A percentile compares a stretch with the other conserved stretches of the same genome.
Evolutionary conservation across 208 protist genomes (phyloP).

Genomic region (Leishmania arabica): DNA sequence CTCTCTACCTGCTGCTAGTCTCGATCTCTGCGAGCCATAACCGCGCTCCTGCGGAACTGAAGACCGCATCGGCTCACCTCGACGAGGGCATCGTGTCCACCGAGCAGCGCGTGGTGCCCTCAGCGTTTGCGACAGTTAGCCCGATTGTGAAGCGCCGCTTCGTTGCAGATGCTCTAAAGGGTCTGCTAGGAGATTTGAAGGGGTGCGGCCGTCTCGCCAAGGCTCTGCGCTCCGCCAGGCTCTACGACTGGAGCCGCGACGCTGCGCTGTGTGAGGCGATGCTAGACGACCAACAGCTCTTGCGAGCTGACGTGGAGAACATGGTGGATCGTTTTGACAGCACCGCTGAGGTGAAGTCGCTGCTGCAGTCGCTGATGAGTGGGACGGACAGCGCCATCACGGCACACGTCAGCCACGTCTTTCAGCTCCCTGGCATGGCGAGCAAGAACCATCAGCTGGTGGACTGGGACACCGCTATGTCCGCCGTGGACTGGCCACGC

Average conservation of each 20-base stretch:
- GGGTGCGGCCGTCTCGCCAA: slow-evolving; percentile 38
- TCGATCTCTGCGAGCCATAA: slow-evolving; percentile 37
- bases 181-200: slow-evolving; percentile 26
- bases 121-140: slow-evolving; percentile 22
- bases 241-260: slow-evolving; percentile 61
- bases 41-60: slow-evolving; percentile 24
- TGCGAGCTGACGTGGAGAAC: slow-evolving; percentile 45
- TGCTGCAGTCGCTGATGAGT: slow-evolving; percentile 59
- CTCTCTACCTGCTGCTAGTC: slow-evolving; percentile 70
- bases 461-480: slow-evolving; percentile 66
- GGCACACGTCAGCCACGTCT: slow-evolving; percentile 43
- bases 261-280: slow-evolving; percentile 77
- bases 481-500: slow-evolving; percentile 62
- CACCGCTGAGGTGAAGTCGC: slow-evolving; percentile 66
- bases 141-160: slow-evolving; percentile 55
- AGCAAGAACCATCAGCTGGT: slow-evolving; percentile 12
- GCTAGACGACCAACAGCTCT: slow-evolving; percentile 43
- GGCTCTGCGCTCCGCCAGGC: slow-evolving; percentile 31
- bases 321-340: slow-evolving; percentile 63
- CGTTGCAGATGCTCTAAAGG: slow-evolving; percentile 25
- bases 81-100: slow-evolving; percentile 40
- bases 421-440: slow-evolving; percentile 33
- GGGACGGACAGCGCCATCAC: slow-evolving; percentile 43
- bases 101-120: neutral
- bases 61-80: slow-evolving; percentile 27